Base-by-base conservation (phyloP, 495 filamentous ascomycete genomes). In the Elaphomyces granulatus region DNA sequence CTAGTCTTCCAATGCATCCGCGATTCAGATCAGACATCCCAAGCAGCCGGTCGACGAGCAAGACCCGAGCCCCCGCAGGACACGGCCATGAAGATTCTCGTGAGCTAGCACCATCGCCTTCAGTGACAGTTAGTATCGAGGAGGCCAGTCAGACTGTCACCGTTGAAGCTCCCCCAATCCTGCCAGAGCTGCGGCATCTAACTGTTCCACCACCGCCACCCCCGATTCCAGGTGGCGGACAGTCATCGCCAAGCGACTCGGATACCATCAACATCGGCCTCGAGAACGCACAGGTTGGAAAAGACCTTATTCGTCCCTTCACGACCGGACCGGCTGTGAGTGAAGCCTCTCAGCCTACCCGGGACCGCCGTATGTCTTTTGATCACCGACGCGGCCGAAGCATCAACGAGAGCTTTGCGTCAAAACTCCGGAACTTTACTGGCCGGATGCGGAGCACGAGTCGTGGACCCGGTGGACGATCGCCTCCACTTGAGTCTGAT, bases 101-200 rank as follows among this genome's bases (percentile, higher is more conserved):
- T 21, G 34, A 33, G 21, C 30, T 30, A 19, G 43, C 35, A 3
- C 48, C 52, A 2, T 61, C 60, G 2, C 56, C 56, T 6, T 46
- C 51, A 2, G 54, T 67, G 4, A 56, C 58, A 12, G 53, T 70
- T 9, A 75, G 76, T 56, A 80, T 92, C 42, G 77, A 83, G 48
- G 77, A 80, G 51, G 73, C 74, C 1, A 62, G 84, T 20, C 54
- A 70, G 56, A 60, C 67, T 44, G 57, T 55, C 38, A 55, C 47
- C 39, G 50, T 40, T 49, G 30, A 35, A 21, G 38, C 19, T 38
- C 77, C 80, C 8, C 76, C 77, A 8, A 71, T 93, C 20, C 66
- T 94, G 30, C 77, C 78, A 37, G 81, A 94, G 46, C 72, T 93
- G n/a, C 81, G 86, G 52, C 86, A 94, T 58, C 71, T 94, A 7